Evolutionary conservation across 306 rosid species (phyloP), one percentile per base, ranked within the genome.

Genomic region (Crataegus laevigata): DNA sequence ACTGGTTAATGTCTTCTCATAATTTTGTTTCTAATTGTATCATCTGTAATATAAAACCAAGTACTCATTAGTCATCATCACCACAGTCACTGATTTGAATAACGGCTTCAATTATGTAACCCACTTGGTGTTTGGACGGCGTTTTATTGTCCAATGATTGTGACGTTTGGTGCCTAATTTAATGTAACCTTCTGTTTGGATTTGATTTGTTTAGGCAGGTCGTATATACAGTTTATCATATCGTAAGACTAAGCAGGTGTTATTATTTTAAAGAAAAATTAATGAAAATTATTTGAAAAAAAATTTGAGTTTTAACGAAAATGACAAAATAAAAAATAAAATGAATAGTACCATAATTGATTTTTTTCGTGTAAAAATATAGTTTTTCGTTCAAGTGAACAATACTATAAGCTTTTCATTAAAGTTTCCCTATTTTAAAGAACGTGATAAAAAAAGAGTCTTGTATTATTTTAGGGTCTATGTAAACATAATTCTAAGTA

Each of bases 401-500:
- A 36, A 2, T 7, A 36, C 2, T 0, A 0, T 0, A 0, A 36
- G 0, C 1, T 36, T 36, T 36, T 36, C 10, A 0, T 36, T 1
- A 36, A 36, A 36, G 0, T 36, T 36, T 2, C 2, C 9, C 1
- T 36, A 36, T 36, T 36, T 36, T 36, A 36, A 36, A 7, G 40
- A 36, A 36, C 9, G 10, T 36, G 9, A 7, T 36, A 34, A 32
- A 5, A 4, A 13, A 17, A 47, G 4, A 47, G 52, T 47, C 19
- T 45, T 14, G 3, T 40, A 47, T 47, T 47, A 47, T 5, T 14
- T 47, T 47, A 47, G 52, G 52, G 19, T 47, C 17, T 47, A 47
- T 17, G 2, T 4, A 47, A 14, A 14, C 17, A 17, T 47, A 47
- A 14, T 14, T 47, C 6, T 5, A 47, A 45, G 17, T 45, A 45